These are phyloP conservation scores for Heteromeles arbutifolia DNA, from an alignment of 306 rosid genomes.

Conservation along the genomic window DNA sequence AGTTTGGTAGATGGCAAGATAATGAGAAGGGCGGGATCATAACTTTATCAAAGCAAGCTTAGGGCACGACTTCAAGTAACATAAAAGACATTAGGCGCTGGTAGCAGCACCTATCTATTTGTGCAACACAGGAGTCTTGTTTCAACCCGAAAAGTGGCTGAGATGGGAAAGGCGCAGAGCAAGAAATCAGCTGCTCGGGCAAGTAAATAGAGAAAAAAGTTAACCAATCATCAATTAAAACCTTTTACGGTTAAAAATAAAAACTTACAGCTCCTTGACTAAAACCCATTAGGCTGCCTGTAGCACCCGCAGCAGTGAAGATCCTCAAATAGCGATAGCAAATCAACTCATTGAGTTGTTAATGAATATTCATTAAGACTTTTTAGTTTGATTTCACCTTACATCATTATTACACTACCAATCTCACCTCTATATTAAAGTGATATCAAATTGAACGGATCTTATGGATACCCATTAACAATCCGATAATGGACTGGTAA, in stretches of 20 bases:
- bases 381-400: no score
- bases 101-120: no score
- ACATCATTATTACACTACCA: no score
- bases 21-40: no score
- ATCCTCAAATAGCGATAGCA: constrained; percentile 30
- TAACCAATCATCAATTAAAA: not conserved
- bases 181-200: constrained; percentile 31
- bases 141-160: constrained; percentile 1
- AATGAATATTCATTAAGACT: no score
- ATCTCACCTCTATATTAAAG: no score
- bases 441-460: no score
- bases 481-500: not conserved
- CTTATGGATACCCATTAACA: no score
- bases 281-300: constrained; percentile 41
- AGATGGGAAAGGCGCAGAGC: constrained; percentile 41
- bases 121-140: no score
- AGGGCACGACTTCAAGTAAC: not conserved
- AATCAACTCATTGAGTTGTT: no score
- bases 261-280: constrained; percentile 49
- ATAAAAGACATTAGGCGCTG: no score
- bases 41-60: not conserved
- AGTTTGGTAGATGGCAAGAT: no score
- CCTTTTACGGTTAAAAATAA: not conserved
- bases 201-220: not conserved
- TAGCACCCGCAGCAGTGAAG: constrained; percentile 35